These are phyloP conservation scores for Sclerotiophoma versabilis DNA, from an alignment of 2,329 filamentous ascomycete genomes.

Conservation along the genomic window DNA sequence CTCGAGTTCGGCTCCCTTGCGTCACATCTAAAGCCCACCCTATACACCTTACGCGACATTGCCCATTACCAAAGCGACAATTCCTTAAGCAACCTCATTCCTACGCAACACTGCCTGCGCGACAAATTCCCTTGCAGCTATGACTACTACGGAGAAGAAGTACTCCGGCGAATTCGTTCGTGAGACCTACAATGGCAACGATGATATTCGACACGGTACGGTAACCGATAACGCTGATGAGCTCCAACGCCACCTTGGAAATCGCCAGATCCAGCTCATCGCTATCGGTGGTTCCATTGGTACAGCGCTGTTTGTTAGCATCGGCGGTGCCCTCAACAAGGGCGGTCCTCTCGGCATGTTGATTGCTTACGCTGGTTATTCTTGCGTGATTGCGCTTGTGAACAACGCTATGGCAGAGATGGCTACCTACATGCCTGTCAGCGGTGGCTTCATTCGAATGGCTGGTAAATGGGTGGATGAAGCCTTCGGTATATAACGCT, in stretches of 20 bases:
- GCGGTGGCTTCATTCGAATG: conserved; percentile 69
- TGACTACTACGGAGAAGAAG: conserved; percentile 41
- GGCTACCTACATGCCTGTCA: conserved; percentile 68
- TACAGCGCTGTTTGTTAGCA: conserved; percentile 65
- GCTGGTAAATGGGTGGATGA: conserved; percentile 13
- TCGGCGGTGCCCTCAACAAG: conserved; percentile 62
- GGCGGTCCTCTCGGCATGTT: conserved; percentile 63
- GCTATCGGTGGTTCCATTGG: conserved; percentile 52
- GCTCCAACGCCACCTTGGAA: conserved; percentile 49
- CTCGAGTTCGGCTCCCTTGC: conserved; percentile 20
- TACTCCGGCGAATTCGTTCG: conserved; percentile 42
- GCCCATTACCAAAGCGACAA: conserved; percentile 15
- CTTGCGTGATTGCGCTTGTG: conserved; percentile 63
- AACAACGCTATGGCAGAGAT: conserved; percentile 73
- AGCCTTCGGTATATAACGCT: conserved; percentile 1
- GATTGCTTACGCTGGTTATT: conserved; percentile 66
- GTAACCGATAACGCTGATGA: conserved; percentile 46
- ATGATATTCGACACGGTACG: conserved; percentile 39
- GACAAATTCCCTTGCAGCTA: conserved; percentile 34
- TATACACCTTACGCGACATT: conserved; percentile 14
- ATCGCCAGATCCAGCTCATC: conserved; percentile 52
- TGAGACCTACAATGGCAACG: conserved; percentile 27
- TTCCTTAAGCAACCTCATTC: conserved; percentile 14
- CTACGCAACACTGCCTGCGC: conserved; percentile 26
- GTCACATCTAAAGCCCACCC: conserved; percentile 20